Evolutionary conservation across 129 eudicot genomes (phyloP).

Genomic region (Sambucus nigra): DNA sequence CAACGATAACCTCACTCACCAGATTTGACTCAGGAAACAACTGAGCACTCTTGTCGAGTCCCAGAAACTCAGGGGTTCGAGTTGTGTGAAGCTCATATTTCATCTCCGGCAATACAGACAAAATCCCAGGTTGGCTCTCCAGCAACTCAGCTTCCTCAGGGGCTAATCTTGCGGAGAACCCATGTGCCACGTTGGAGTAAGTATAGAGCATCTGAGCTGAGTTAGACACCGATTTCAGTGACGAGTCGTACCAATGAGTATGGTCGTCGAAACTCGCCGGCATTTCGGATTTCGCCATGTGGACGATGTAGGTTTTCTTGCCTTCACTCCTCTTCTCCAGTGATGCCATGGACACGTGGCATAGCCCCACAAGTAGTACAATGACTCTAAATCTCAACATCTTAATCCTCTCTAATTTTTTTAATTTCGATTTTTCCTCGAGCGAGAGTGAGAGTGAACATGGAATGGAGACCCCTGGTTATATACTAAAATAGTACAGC

Average conservation of each 20-base stretch:
- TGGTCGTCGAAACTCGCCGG: conserved; percentile 54
- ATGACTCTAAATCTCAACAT: conserved; percentile 2
- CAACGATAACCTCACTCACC: conserved; percentile 53
- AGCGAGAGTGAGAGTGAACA: background rate
- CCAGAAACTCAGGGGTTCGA: conserved; percentile 77
- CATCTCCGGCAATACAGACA: conserved; percentile 62
- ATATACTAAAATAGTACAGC: too few species aligned
- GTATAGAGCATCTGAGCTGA: conserved; percentile 66
- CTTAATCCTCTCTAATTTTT: conserved; percentile 6
- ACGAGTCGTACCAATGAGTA: conserved; percentile 62
- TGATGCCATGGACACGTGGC: conserved; percentile 21
- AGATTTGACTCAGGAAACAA: conserved; percentile 38
- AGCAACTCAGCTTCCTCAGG: conserved; percentile 36
- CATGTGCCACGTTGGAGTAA: conserved; percentile 62
- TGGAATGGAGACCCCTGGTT: too few species aligned
- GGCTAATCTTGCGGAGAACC: conserved; percentile 66
- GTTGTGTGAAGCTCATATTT: conserved; percentile 83
- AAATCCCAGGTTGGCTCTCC: conserved; percentile 47
- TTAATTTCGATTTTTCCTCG: background rate
- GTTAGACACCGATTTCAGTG: conserved; percentile 60
- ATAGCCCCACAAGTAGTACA: conserved; percentile 23
- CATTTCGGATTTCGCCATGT: conserved; percentile 66
- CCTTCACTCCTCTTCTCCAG: conserved; percentile 11
- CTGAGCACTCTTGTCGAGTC: conserved; percentile 47
- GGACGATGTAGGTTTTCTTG: conserved; percentile 69